Evolutionary conservation across 2,329 filamentous ascomycete genomes (phyloP), one percentile per base, ranked within the genome.

Genomic region (Elsinoe ampelina): DNA sequence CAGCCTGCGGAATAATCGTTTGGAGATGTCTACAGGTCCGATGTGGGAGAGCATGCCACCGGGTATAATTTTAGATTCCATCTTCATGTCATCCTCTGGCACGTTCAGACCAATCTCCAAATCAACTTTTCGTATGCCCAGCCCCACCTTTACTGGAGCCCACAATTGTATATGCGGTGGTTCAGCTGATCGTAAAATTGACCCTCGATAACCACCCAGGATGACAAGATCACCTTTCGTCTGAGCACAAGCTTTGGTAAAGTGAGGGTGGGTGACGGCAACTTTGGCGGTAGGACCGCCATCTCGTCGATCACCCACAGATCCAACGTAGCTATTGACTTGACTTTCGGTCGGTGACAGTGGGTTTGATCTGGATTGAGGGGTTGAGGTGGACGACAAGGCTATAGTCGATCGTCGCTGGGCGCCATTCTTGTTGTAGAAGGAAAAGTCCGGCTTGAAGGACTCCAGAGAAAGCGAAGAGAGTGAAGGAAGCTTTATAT

Each of bases 11-110:
- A 96, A 84, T 1, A 97, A 75, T 38, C 89, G 82, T 58, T 83
- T 84, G 3, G 88, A 89, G 58, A 96, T 91, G 68, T 97, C 92
- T 39, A 97, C 86, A 0, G 90, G 90, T 0, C 92, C 92, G 60
- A 96, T 89, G 65, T 95, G 84, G 43, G 89, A 85, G n/a, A 96
- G 77, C 82, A 95, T 95, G 6, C 90, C 90, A 2, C 84, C 89
- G 0, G 91, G 79, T 54, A 90, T 86, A 59, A 97, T 89, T n/a
- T 77, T 83, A 58, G 95, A 80, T 61, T 87, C 83, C 83, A 93
- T 93, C 4, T 74, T 79, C 63, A 89, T 86, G 65, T 96, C 92
- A 57, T 95, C 91, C 63, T 90, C 86, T 1, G 82, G 82, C 32
- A 66, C 64, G 12, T 87, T 80, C 3, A 96, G 72, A 0, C 90